Percentiles rank a stretch among this genome's conserved stretches.
Evolutionary conservation across 345 rosid genomes (phyloP).

Genomic region (Brassica napus): DNA sequence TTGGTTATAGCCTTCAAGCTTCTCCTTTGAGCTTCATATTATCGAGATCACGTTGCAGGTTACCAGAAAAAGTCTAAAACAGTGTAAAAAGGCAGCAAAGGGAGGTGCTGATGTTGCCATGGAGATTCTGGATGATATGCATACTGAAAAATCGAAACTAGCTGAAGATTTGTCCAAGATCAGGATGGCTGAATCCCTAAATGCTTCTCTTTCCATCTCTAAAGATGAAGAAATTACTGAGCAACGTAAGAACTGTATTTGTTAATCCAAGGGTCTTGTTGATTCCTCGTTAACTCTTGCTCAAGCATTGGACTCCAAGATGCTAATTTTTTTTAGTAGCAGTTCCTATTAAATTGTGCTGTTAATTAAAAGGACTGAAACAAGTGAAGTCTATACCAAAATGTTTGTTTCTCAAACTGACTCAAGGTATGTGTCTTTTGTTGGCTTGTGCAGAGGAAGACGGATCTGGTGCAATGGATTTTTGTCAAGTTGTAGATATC

Average conservation of each 20-base stretch:
- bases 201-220: conserved; percentile 35
- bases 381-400: background rate
- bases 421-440: conserved; percentile 3
- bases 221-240: conserved; percentile 38
- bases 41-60: conserved; percentile 46
- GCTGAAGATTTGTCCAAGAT: conserved; percentile 76
- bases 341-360: background rate
- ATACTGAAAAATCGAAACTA: conserved; percentile 58
- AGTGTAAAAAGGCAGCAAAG: conserved; percentile 36
- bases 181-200: conserved; percentile 59
- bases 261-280: background rate
- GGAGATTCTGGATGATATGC: conserved; percentile 44
- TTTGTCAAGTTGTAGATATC: conserved; percentile 58
- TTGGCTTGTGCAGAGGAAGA: conserved; percentile 55
- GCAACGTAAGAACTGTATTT: conserved; percentile 28
- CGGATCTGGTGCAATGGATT: conserved; percentile 32
- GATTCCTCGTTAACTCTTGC: background rate
- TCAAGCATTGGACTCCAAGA: conserved; percentile 8
- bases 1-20: conserved; percentile 10
- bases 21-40: conserved; percentile 11
- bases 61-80: conserved; percentile 42
- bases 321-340: conserved; percentile 1
- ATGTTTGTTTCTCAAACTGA: conserved; percentile 1
- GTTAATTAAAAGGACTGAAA: conserved; percentile 1
- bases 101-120: conserved; percentile 39